phyloP scores from a whole-genome alignment of 2,329 filamentous ascomycete species.

The Penicillium sp. region DNA sequence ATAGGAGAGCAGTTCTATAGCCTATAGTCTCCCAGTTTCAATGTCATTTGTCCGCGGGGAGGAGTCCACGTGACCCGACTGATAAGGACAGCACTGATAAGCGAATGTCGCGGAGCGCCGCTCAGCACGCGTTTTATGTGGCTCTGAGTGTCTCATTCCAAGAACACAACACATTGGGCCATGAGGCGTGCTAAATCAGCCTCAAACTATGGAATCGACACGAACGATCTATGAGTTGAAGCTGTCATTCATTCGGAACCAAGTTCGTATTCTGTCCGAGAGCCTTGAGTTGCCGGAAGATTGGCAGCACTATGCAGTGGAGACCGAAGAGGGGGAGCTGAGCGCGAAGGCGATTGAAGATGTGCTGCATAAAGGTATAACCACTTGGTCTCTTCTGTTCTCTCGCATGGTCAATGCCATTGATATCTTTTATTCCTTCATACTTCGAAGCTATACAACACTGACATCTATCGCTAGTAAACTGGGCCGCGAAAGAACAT shows the following conservation, averaged over 20 bases:
- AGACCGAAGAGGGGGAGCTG: slow-evolving; percentile 50
- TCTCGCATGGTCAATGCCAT: background rate
- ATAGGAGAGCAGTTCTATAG: too few relatives aligned
- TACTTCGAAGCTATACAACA: background rate
- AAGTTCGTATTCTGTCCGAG: slow-evolving; percentile 57
- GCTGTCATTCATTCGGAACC: slow-evolving; percentile 54
- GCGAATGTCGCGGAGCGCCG: too few relatives aligned
- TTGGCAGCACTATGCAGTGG: slow-evolving; percentile 49
- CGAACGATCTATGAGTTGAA: slow-evolving; percentile 57
- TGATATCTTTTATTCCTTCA: background rate
- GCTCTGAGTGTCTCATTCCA: background rate
- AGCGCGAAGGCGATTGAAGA: slow-evolving; percentile 55
- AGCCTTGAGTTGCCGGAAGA: slow-evolving; percentile 52
- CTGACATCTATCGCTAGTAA: slow-evolving; percentile 43
- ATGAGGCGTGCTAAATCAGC: background rate
- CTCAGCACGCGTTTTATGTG: too few relatives aligned
- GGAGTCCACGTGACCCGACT: too few relatives aligned
- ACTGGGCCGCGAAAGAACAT: slow-evolving; percentile 56
- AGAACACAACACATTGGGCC: background rate
- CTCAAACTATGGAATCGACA: slow-evolving; percentile 40
- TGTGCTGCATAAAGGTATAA: slow-evolving; percentile 55
- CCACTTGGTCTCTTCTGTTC: background rate
- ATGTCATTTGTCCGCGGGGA: too few relatives aligned
- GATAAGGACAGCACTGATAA: too few relatives aligned
- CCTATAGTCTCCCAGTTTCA: too few relatives aligned